These are phyloP conservation scores for Solanum sparsipilum DNA, from an alignment of 257 asterid species.

Conservation along the genomic window DNA sequence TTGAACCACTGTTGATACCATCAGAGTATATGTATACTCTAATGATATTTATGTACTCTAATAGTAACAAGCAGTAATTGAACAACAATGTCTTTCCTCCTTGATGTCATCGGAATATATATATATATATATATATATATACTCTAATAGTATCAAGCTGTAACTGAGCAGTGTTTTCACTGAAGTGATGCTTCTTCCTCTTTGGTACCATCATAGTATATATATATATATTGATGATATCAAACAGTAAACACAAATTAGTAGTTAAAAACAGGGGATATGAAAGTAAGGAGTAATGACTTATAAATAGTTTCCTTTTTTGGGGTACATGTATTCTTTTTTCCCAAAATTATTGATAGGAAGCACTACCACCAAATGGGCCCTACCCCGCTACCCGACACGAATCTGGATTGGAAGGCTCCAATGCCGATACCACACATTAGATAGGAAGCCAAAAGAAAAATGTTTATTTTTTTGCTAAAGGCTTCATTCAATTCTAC, in stretches of 20 bases:
- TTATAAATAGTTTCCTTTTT: background rate
- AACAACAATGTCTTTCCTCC: background rate
- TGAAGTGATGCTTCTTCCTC: too few relatives aligned
- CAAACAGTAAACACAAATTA: too few relatives aligned
- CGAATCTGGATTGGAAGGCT: background rate
- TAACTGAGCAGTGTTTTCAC: too few relatives aligned
- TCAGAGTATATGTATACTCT: too few relatives aligned
- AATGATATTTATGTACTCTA: too few relatives aligned
- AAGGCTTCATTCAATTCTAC: background rate
- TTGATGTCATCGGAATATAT: background rate
- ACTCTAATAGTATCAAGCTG: too few relatives aligned
- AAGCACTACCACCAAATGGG: background rate
- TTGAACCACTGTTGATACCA: too few relatives aligned
- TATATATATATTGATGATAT: too few relatives aligned
- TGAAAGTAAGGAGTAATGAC: background rate
- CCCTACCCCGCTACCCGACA: background rate
- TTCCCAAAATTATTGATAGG: background rate
- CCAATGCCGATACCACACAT: background rate
- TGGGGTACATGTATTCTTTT: background rate
- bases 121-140: too few relatives aligned
- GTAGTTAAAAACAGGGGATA: background rate
- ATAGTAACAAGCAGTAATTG: too few relatives aligned
- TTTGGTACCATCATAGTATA: too few relatives aligned
- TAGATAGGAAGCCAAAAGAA: background rate
- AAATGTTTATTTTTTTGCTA: background rate